Conservation (phyloP, 768 basidiomycete genomes). For the Rhodocollybia butyracea region DNA sequence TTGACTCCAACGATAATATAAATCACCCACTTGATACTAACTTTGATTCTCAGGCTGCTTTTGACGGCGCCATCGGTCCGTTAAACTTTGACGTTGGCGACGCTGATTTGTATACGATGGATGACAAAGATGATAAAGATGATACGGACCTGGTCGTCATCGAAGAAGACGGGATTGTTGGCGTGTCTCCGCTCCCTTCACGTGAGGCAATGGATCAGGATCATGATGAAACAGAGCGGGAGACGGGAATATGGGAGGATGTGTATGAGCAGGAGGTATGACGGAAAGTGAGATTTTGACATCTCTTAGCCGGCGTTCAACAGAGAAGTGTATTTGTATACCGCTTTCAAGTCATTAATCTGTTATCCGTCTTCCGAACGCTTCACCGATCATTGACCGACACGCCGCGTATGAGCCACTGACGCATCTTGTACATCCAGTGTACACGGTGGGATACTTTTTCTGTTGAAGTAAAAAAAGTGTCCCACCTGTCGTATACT, state of each 20-base stretch:
- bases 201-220: conserved; percentile 36
- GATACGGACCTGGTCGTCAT: conserved; percentile 38
- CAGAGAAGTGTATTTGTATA: too few relatives aligned
- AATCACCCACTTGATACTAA: not conserved
- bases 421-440: too few relatives aligned
- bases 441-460: too few relatives aligned
- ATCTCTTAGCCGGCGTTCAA: too few relatives aligned
- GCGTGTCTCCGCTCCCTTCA: conserved; percentile 18
- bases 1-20: conserved; percentile 29
- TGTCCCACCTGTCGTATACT: too few relatives aligned
- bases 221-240: conserved; percentile 47
- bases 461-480: too few relatives aligned
- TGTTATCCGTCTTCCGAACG: too few relatives aligned
- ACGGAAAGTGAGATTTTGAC: too few relatives aligned
- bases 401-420: too few relatives aligned
- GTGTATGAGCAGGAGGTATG: conserved; percentile 76
- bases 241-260: conserved; percentile 41
- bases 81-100: conserved; percentile 4
- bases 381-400: too few relatives aligned
- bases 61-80: not conserved
- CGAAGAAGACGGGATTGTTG: conserved; percentile 41
- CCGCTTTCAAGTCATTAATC: too few relatives aligned
- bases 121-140: conserved; percentile 41
- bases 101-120: conserved; percentile 12
- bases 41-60: not conserved